phyloP scores from a whole-genome alignment of 2,329 filamentous ascomycete genomes.

The Epichloe festucae region DNA sequence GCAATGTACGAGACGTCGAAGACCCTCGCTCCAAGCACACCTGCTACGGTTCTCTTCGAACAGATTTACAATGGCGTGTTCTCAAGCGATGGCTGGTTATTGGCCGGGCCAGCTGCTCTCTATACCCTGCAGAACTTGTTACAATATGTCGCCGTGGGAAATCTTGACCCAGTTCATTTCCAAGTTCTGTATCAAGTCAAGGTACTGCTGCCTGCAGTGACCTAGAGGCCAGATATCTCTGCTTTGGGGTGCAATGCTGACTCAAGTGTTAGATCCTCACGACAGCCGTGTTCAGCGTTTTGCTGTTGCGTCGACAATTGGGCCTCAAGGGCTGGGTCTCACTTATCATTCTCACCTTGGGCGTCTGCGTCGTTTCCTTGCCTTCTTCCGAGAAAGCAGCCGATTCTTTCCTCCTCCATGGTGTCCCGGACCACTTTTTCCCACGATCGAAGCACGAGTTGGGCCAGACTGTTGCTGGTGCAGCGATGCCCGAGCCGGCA shows the following conservation, averaged over 20 bases:
- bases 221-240: not conserved
- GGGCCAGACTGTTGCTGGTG: slow-evolving; percentile 34
- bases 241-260: not conserved
- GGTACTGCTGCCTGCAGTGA: slow-evolving; percentile 24
- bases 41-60: slow-evolving; percentile 66
- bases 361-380: slow-evolving; percentile 76
- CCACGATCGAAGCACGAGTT: slow-evolving; percentile 69
- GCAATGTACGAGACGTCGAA: slow-evolving; percentile 77
- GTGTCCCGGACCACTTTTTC: slow-evolving; percentile 56
- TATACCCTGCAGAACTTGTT: slow-evolving; percentile 91
- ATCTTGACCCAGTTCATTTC: slow-evolving; percentile 84
- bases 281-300: slow-evolving; percentile 75
- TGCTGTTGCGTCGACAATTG: slow-evolving; percentile 59
- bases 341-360: slow-evolving; percentile 64
- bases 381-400: slow-evolving; percentile 46
- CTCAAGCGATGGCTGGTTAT: slow-evolving; percentile 84
- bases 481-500: slow-evolving; percentile 8
- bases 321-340: slow-evolving; percentile 67
- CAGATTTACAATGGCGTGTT: slow-evolving; percentile 74
- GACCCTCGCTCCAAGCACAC: slow-evolving; percentile 63
- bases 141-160: slow-evolving; percentile 83
- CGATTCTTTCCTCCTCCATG: slow-evolving; percentile 46
- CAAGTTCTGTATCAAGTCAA: slow-evolving; percentile 91
- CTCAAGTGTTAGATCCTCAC: slow-evolving; percentile 52
- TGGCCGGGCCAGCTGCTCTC: slow-evolving; percentile 75